Percentiles rank a stretch among this genome's conserved stretches.
Evolutionary conservation across 345 rosid genomes (phyloP).

Genomic region (Rhodamnia rubescens): DNA sequence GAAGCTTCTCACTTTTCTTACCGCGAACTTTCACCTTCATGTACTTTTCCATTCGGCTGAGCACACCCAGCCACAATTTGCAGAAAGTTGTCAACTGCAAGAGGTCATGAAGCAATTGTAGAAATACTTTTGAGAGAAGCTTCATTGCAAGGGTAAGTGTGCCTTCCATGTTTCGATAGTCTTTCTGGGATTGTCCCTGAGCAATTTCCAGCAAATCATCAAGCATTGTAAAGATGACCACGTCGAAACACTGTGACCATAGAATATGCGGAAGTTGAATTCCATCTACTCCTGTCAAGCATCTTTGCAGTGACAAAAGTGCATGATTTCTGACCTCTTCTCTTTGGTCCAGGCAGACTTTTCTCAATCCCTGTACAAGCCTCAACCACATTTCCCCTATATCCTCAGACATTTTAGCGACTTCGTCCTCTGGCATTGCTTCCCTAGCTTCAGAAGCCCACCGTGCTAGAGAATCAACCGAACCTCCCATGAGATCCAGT

Average conservation of each 20-base stretch:
- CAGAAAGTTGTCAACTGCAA: constrained; percentile 74
- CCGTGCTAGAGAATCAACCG: constrained; percentile 60
- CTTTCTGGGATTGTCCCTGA: constrained; percentile 84
- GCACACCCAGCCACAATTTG: constrained; percentile 91
- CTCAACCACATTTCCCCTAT: constrained; percentile 97
- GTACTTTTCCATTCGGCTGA: constrained; percentile 86
- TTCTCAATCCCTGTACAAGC: constrained; percentile 87
- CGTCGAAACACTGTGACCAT: constrained; percentile 86
- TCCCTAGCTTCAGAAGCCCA: constrained; percentile 71
- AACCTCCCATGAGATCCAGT: constrained; percentile 83
- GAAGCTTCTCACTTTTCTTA: constrained; percentile 91
- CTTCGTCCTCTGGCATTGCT: constrained; percentile 69
- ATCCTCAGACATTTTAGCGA: constrained; percentile 59
- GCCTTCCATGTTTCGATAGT: constrained; percentile 93
- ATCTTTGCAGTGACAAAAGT: constrained; percentile 70
- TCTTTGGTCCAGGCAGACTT: constrained; percentile 98
- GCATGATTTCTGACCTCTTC: constrained; percentile 96
- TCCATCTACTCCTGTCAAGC: constrained; percentile 72
- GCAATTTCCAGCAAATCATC: constrained; percentile 96
- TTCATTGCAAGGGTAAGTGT: constrained; percentile 66
- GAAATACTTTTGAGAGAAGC: constrained; percentile 69
- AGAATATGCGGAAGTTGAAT: constrained; percentile 54
- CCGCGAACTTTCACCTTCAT: constrained; percentile 80
- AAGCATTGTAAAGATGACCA: constrained; percentile 80
- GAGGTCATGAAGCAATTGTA: constrained; percentile 62